A percentile compares a stretch with the other conserved stretches of the same genome.
Evolutionary conservation across 441 rosid species (phyloP).

Genomic region (Gossypium schwendimanii): DNA sequence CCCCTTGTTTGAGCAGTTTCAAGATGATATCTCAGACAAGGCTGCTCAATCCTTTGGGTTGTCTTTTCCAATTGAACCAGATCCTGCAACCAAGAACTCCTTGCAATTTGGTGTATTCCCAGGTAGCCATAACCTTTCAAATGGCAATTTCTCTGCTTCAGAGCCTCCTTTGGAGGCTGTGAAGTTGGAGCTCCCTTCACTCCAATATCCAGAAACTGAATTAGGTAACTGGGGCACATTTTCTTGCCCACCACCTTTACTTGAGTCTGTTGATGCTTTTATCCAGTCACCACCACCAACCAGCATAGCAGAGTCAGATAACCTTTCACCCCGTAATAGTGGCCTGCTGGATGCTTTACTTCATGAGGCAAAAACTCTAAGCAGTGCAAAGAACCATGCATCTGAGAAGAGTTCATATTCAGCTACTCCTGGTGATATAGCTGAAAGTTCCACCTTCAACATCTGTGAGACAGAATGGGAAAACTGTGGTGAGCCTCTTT

Average conservation of each 20-base stretch:
- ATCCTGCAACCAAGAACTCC: conserved; percentile 35
- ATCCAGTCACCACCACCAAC: conserved; percentile 76
- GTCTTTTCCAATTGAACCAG: conserved; percentile 50
- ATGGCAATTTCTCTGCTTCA: conserved; percentile 87
- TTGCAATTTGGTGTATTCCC: conserved; percentile 48
- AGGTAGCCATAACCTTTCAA: conserved; percentile 73
- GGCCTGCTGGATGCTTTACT: conserved; percentile 93
- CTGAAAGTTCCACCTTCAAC: conserved; percentile 45
- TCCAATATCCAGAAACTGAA: conserved; percentile 84
- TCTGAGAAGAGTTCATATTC: conserved; percentile 65
- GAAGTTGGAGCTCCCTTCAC: conserved; percentile 99
- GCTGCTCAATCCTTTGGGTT: conserved; percentile 40
- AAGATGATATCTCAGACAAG: conserved; percentile 36
- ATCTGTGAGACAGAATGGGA: conserved; percentile 55
- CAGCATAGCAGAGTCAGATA: conserved; percentile 40
- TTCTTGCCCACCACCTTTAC: conserved; percentile 55
- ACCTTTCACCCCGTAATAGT: conserved; percentile 66
- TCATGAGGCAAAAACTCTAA: conserved; percentile 61
- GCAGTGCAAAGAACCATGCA: conserved; percentile 57
- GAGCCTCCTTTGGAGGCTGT: conserved; percentile 59
- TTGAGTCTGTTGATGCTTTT: conserved; percentile 64
- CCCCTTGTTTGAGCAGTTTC: conserved; percentile 44
- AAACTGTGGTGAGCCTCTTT: conserved; percentile 48
- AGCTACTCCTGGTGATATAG: conserved; percentile 51
- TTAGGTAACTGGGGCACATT: conserved; percentile 65